A percentile compares a stretch with the other conserved stretches of the same genome.
These are phyloP conservation scores for Diaporthe citriasiana DNA, from an alignment of 2,329 filamentous ascomycete species.

Conservation along the genomic window DNA sequence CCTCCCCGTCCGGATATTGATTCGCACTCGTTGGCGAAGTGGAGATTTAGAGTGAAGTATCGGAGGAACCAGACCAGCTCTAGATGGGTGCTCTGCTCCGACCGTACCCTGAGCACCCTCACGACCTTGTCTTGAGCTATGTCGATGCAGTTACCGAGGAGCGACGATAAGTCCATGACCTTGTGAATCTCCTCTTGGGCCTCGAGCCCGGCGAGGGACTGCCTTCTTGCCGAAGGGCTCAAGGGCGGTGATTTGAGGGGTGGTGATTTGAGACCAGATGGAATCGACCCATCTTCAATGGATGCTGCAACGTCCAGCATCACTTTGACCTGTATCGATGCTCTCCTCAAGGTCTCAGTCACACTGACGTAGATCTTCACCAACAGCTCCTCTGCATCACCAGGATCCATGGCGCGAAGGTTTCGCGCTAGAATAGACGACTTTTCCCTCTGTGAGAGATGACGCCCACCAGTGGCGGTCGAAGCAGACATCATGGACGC, in stretches of 20 bases:
- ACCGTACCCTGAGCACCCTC: slow-evolving; percentile 82
- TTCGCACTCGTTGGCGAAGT: slow-evolving; percentile 90
- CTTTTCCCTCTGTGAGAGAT: slow-evolving; percentile 86
- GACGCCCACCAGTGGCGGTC: slow-evolving; percentile 77
- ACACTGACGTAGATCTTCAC: slow-evolving; percentile 87
- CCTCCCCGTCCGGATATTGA: slow-evolving; percentile 85
- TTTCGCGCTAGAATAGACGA: slow-evolving; percentile 91
- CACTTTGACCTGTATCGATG: slow-evolving; percentile 93
- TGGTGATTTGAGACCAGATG: slow-evolving; percentile 61
- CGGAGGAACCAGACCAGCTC: slow-evolving; percentile 80
- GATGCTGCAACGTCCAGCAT: slow-evolving; percentile 93
- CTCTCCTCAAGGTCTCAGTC: slow-evolving; percentile 85
- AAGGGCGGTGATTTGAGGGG: slow-evolving; percentile 65
- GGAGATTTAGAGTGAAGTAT: slow-evolving; percentile 85
- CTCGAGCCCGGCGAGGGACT: slow-evolving; percentile 58
- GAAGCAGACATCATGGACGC: slow-evolving; percentile 90
- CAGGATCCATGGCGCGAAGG: slow-evolving; percentile 83
- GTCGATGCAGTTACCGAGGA: slow-evolving; percentile 85
- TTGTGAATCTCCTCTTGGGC: slow-evolving; percentile 83
- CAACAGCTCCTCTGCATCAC: slow-evolving; percentile 88
- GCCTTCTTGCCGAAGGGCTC: slow-evolving; percentile 61
- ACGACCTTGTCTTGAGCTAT: slow-evolving; percentile 82
- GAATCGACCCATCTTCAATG: slow-evolving; percentile 61
- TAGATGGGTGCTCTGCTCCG: slow-evolving; percentile 79
- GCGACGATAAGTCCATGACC: slow-evolving; percentile 81